Evolutionary conservation across 164 flowering plant genomes (phyloP), one percentile per base, ranked within the genome.

Genomic region (Piper longum): DNA sequence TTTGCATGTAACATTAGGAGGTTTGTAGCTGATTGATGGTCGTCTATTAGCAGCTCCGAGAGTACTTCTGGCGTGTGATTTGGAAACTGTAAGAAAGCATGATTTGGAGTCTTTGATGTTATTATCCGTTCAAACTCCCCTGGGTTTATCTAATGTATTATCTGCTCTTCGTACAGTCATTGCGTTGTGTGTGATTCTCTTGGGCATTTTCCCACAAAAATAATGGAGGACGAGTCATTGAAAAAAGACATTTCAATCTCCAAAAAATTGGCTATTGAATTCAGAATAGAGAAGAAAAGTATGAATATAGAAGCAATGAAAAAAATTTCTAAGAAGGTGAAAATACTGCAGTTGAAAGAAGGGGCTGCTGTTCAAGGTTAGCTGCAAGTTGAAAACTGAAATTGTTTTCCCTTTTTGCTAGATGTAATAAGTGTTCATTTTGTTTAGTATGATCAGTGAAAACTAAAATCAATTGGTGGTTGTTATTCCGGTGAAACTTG

Each of bases 21-120:
- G 99, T 58, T 66, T 85, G 6, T 87, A 83, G 56, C 44, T 86
- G 64, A 81, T 93, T 17, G 99, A 88, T 59, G 95, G 86, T 51
- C 84, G 97, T 6, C 72, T 88, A n/a, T 66, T 90, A 73, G 97
- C 97, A 51, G 96, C 97, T 54, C 71, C 85, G 62, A 78, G 99
- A 78, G 84, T 85, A 41, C 76, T 90, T 45, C 85, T 85, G 26
- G 70, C 82, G 18, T 67, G 56, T 52, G 89, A 88, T 64, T 55
- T 36, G 66, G 85, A 81, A 74, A 52, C 71, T 40, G 88, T 81
- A 39, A 66, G 79, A 44, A 78, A 84, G 62, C 77, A 75, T 56
- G 86, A 85, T 69, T 61, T 88, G 62, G 62, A 63, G 18, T 75
- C 78, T 0, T 83, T 93, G 11, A 81, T 84, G 73, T 88, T 91